Evolutionary conservation across 2,329 filamentous ascomycete species (phyloP), one percentile per base, ranked within the genome.

Genomic region (Arthrinium puccinioides): DNA sequence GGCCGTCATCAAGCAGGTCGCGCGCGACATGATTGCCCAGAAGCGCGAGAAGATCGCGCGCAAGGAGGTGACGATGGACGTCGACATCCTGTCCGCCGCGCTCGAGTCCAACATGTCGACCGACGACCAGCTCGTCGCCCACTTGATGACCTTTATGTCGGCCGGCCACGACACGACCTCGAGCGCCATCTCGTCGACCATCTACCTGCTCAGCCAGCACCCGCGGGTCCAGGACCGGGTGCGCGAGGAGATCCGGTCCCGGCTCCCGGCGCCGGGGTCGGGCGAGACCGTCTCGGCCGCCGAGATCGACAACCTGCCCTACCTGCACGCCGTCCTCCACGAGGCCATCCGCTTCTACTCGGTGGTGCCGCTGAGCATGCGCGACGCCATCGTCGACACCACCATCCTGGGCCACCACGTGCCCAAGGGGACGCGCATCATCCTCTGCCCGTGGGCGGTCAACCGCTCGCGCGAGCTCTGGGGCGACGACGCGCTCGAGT

Each of bases 261-360:
- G 62, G 9, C 64, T 83, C 6, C 69, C 63, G 0, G 45, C 45
- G 8, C 13, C 30, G 6, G 32, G 44, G 21, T 32, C 44, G 29
- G 9, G 36, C 33, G 45, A 42, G n/a, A 44, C 52, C 15, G 62
- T 75, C 38, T 60, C 71, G 1, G 66, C 69, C 9, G 55, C 57
- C 0, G 60, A 70, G 8, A 64, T 87, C 37, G 81, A 87, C 50
- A 66, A 67, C 13, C 67, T 87, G 24, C 76, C 79, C 2, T 82
- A 80, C 46, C 70, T 87, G 2, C 78, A 85, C 49, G 84, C 82
- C 16, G 69, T 87, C 32, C 75, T 77, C 44, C 73, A 77, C 41
- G 84, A 89, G 56, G 70, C 76, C 1, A 63, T 86, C 18, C 79
- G 84, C 18, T 64, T 84, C 37, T 79, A 79, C 54, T 73, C 82